Conservation (phyloP, 768 basidiomycete genomes). For the Saitozyma podzolica region DNA sequence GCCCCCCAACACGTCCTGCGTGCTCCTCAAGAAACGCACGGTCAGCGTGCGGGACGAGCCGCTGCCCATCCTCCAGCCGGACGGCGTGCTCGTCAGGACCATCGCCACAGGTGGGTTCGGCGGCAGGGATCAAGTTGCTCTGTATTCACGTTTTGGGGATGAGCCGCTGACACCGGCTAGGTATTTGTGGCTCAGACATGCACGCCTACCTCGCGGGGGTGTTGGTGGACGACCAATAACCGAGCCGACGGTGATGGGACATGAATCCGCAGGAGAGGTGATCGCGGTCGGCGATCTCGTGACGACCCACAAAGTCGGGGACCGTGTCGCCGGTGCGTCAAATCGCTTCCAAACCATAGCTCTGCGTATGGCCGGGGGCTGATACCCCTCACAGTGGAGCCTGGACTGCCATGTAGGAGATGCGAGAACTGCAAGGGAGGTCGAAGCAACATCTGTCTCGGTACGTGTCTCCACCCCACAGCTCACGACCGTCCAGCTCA, state of each 20-base stretch:
- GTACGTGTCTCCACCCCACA: background rate
- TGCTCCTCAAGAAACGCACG: conserved; percentile 31
- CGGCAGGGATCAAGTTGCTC: too few relatives aligned
- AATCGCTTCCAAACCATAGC: too few relatives aligned
- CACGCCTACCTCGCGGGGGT: conserved; percentile 40
- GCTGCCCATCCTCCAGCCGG: conserved; percentile 41
- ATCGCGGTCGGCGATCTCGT: conserved; percentile 44
- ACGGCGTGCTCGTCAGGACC: conserved; percentile 45
- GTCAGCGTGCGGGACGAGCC: conserved; percentile 27
- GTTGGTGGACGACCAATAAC: conserved; percentile 45
- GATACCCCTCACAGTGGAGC: conserved; percentile 31
- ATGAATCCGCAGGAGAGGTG: conserved; percentile 43
- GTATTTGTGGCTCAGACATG: conserved; percentile 44
- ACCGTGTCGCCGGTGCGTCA: conserved; percentile 38
- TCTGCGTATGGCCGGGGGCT: too few relatives aligned
- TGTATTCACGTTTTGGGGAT: too few relatives aligned
- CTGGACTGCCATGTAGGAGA: conserved; percentile 43
- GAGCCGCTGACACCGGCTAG: conserved; percentile 15
- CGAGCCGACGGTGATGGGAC: conserved; percentile 41
- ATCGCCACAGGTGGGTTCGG: conserved; percentile 35
- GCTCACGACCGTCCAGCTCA: background rate
- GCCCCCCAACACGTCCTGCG: conserved; percentile 29
- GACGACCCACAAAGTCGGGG: conserved; percentile 41
- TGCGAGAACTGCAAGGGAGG: conserved; percentile 45
- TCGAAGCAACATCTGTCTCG: conserved; percentile 36